phyloP scores from a whole-genome alignment of 176 grass and related monocot genomes.

The Avena eriantha region DNA sequence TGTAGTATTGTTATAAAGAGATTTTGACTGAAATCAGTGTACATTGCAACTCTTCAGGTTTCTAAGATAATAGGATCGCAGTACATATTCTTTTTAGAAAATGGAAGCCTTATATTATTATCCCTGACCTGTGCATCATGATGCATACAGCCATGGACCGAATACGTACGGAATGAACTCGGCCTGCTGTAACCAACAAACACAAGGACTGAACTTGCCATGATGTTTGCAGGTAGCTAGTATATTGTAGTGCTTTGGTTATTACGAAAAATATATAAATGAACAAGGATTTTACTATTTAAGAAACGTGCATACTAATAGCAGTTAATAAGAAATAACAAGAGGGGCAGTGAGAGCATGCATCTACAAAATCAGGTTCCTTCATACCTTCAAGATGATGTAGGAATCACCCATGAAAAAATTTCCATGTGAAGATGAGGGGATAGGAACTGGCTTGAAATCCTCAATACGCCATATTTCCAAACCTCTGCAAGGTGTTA shows the following conservation, averaged over 20 bases:
- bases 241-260: constrained; percentile 6
- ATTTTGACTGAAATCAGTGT: background rate
- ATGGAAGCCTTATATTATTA: background rate
- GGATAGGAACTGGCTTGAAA: constrained; percentile 73
- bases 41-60: constrained; percentile 4
- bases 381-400: constrained; percentile 85
- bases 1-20: constrained; percentile 11
- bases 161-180: constrained; percentile 1
- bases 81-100: background rate
- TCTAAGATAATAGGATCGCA: background rate
- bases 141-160: constrained; percentile 13
- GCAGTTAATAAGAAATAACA: constrained; percentile 24
- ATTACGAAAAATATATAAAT: constrained; percentile 20
- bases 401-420: constrained; percentile 94
- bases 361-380: constrained; percentile 26
- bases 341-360: background rate
- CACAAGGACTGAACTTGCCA: background rate
- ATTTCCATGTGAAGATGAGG: constrained; percentile 74
- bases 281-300: constrained; percentile 19
- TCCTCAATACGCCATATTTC: constrained; percentile 99
- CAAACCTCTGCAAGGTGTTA: constrained; percentile 77
- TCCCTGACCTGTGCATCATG: background rate
- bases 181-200: constrained; percentile 22
- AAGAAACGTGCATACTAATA: constrained; percentile 25
- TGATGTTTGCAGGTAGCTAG: background rate